Percentiles rank a stretch among this genome's conserved stretches.
phyloP scores from a whole-genome alignment of 169 alveolate genomes.

The Cryptosporidium bovis region DNA sequence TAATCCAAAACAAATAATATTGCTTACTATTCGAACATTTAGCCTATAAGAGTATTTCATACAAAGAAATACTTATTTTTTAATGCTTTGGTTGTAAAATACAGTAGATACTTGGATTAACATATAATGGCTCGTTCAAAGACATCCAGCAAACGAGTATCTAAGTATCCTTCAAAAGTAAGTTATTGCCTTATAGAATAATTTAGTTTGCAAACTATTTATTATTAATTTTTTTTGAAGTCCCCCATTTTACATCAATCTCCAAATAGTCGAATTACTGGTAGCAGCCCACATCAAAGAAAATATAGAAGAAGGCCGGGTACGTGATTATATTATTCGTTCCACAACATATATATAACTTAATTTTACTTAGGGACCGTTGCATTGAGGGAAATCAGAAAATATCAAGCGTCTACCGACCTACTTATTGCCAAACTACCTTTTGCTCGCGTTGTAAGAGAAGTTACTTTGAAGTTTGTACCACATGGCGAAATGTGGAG shows the following conservation, averaged over 20 bases:
- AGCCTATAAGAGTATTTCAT: too few relatives aligned
- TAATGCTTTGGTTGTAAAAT: too few relatives aligned
- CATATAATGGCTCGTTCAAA: constrained; percentile 68
- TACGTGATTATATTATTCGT: neutral
- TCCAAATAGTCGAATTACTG: constrained; percentile 28
- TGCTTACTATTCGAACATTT: too few relatives aligned
- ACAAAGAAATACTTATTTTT: too few relatives aligned
- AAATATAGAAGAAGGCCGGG: constrained; percentile 74
- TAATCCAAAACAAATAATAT: too few relatives aligned
- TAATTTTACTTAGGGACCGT: constrained; percentile 84
- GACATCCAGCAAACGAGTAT: constrained; percentile 57
- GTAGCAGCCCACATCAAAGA: constrained; percentile 56
- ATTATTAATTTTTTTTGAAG: neutral
- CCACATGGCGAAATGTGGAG: constrained; percentile 80
- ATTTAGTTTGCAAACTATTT: too few relatives aligned
- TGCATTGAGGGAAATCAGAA: constrained; percentile 93
- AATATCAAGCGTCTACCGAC: constrained; percentile 92
- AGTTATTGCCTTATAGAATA: neutral
- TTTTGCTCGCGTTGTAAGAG: constrained; percentile 94
- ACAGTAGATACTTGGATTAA: neutral
- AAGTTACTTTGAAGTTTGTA: constrained; percentile 83
- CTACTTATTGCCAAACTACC: constrained; percentile 94
- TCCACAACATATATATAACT: constrained; percentile 79
- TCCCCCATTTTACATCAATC: constrained; percentile 66
- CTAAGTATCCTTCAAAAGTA: constrained; percentile 67